Evolutionary conservation across 176 grass and related monocot species (phyloP), one percentile per base, ranked within the genome.

Genomic region (Musa acuminata): DNA sequence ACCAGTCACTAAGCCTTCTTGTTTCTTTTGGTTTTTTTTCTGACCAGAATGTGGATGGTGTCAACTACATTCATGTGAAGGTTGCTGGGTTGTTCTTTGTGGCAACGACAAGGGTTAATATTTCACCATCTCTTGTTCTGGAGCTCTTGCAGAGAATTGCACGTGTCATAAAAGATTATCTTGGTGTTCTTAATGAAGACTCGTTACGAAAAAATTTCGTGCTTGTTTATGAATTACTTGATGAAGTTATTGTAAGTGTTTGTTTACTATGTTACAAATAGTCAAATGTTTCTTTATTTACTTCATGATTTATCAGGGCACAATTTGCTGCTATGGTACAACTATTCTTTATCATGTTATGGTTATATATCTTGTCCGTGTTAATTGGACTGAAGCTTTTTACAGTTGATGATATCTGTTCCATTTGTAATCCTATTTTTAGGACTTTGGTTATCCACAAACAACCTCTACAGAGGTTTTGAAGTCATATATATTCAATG

Each of bases 141-240:
- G 96, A 99, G 84, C 91, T 99, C 70, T 82, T 99, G 21, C 96
- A 99, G 87, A 99, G 96, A 84, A 99, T 99, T 9, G 96, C 96
- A 74, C 96, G 96, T 64, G 91, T 99, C 51, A 95, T 82, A 49
- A 99, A 99, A 82, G 96, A 99, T 79, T 99, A 99, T 78, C 86
- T 99, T 3, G 91, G 91, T 1, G 70, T 97, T 72, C 87, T 97
- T 51, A 99, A 94, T 69, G 95, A 99, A 84, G 95, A 99, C 75
- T 99, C 95, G 35, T 49, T 99, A 52, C 76, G 88, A 67, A 99
- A 94, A 65, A 93, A 94, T 82, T 99, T 99, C 81, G 87, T 99
- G 81, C 85, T 99, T 49, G 90, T 99, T 26, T 99, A 99, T 55
- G 90, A 99, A 71, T 87, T 99, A 83, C 95, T 99, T 17, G 95